phyloP scores from a whole-genome alignment of 306 rosid species.

The Lablab purpureus region DNA sequence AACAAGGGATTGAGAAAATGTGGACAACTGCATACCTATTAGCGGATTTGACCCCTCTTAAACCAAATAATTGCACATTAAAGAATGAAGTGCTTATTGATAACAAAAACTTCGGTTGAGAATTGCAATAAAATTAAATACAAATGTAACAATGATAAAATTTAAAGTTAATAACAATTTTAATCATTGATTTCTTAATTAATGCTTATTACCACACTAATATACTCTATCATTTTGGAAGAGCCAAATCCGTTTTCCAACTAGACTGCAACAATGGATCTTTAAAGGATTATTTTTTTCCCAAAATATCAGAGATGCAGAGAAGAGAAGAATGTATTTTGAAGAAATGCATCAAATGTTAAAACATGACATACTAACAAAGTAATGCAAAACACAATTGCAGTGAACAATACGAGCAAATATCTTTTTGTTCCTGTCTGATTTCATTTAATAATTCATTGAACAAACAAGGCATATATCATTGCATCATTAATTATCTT shows the following conservation, averaged over 20 bases:
- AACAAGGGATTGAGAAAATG: slow-evolving; percentile 32
- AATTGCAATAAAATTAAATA: not conserved
- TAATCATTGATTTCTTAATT: not conserved
- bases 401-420: not conserved
- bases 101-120: not conserved
- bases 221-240: not conserved
- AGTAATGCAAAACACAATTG: not conserved
- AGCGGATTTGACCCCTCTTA: not conserved
- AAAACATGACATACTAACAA: not conserved
- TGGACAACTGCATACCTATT: not conserved
- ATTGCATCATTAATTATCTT: not conserved
- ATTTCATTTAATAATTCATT: not conserved
- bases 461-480: not conserved
- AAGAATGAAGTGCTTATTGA: not conserved
- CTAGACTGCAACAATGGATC: slow-evolving; percentile 9
- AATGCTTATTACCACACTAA: not conserved
- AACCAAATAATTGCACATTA: not conserved
- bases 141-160: not conserved
- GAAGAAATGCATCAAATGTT: slow-evolving; percentile 18
- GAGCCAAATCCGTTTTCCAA: not conserved
- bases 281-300: not conserved
- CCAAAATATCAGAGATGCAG: slow-evolving; percentile 2
- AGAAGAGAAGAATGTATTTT: not conserved
- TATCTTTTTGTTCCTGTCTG: not conserved
- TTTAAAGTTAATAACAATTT: not conserved